Base-by-base conservation (phyloP, 176 grass and related monocot species). In the maize (Zea mays) region DNA sequence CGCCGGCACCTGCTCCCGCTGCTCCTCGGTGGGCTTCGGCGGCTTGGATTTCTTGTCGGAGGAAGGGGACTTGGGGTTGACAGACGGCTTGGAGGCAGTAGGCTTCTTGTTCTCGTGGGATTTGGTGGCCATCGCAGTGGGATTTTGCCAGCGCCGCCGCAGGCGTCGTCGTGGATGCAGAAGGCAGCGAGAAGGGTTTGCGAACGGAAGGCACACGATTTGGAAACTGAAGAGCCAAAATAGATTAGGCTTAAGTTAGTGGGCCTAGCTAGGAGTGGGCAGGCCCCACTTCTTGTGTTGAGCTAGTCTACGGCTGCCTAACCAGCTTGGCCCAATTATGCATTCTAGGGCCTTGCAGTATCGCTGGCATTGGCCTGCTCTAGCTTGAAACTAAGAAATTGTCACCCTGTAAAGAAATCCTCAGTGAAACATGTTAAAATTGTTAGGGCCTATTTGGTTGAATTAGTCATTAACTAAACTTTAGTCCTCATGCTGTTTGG, bases 101-200 rank as follows among this genome's bases (percentile, higher is more conserved):
- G 56, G 2, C 45, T 73, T 72, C 75, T 84, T 83, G 20, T 69
- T 88, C 76, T 68, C 79, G 4, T 83, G 76, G 2, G 76, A 70
- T 55, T 70, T 75, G 39, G 76, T 76, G 3, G 76, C 86, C 86
- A 88, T 88, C 49, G 55, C 62, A 39, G 20, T 38, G 13, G 34
- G 44, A 47, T 67, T 76, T 67, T 12, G 61, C 43, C 5, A 83
- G 10, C 38, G 84, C 48, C 68, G 77, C 59, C 5, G 65, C 4
- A 4, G 13, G 34, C 35, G 61, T 36, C 34, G 15, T 65, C 62
- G 36, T 40, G 62, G 62, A 17, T 65, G 62, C 15, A 16, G 43
- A 35, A 35, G 74, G 48, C 73, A 40, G 38, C 21, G 39, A 58
- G 7, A 54, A 86, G 79, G 85, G 85, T 82, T 71, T 77, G 72